phyloP scores from a whole-genome alignment of 2,329 filamentous ascomycete species.

The Hymenoscyphus occultus region DNA sequence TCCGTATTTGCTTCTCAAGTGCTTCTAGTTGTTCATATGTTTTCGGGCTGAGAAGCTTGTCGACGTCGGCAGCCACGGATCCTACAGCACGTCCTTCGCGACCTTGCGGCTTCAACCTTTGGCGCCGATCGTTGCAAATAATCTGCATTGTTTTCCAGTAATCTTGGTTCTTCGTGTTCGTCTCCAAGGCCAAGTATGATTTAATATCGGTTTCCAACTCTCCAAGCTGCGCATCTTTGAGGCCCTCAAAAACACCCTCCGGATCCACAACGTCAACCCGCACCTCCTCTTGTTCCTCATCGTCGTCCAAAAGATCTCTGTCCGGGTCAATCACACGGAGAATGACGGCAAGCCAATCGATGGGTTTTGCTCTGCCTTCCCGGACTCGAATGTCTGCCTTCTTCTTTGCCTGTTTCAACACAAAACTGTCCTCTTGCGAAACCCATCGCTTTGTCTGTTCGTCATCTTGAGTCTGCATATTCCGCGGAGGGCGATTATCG shows the following conservation, averaged over 20 bases:
- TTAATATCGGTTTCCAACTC: constrained; percentile 80
- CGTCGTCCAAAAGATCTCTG: constrained; percentile 81
- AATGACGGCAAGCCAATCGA: constrained; percentile 91
- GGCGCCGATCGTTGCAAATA: constrained; percentile 73
- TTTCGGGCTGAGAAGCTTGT: constrained; percentile 82
- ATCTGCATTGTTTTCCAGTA: constrained; percentile 92
- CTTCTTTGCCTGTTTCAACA: constrained; percentile 95
- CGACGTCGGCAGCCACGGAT: constrained; percentile 83
- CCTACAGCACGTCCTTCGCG: constrained; percentile 69
- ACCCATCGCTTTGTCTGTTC: constrained; percentile 81
- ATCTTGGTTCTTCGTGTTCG: constrained; percentile 70
- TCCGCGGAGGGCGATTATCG: constrained; percentile 31
- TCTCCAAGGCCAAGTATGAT: constrained; percentile 79
- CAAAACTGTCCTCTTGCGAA: constrained; percentile 92
- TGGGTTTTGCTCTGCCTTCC: constrained; percentile 84
- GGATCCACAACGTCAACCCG: constrained; percentile 76
- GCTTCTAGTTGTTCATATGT: constrained; percentile 80
- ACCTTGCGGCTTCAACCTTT: constrained; percentile 58
- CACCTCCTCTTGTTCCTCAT: constrained; percentile 60
- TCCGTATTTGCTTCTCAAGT: constrained; percentile 81
- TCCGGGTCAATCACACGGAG: constrained; percentile 84
- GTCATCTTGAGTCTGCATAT: constrained; percentile 48
- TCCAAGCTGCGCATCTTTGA: constrained; percentile 63
- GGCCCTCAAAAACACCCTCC: constrained; percentile 71
- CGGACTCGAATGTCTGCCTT: constrained; percentile 94